Percentiles rank a stretch among this genome's conserved stretches.
Evolutionary conservation across 257 asterid species (phyloP).

Genomic region (Buddleja alternifolia): DNA sequence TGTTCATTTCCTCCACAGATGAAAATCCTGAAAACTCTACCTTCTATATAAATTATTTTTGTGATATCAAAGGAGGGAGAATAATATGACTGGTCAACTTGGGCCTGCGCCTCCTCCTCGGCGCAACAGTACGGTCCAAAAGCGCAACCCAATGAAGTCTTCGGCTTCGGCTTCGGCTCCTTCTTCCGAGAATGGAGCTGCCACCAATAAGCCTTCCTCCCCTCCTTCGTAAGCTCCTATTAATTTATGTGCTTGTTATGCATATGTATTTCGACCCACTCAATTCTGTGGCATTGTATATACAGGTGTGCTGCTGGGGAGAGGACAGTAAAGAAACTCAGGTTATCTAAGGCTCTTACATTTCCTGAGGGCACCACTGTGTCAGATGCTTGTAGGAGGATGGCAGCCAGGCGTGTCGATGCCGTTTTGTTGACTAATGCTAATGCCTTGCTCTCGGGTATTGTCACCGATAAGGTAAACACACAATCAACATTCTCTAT

Average conservation of each 20-base stretch:
- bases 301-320: conserved; percentile 67
- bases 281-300: too few species aligned
- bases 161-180: too few species aligned
- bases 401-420: conserved; percentile 88
- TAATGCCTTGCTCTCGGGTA: conserved; percentile 93
- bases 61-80: neutral
- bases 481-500: conserved; percentile 13
- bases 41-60: too few species aligned
- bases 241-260: too few species aligned
- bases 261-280: too few species aligned
- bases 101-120: conserved; percentile 27
- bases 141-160: conserved; percentile 36
- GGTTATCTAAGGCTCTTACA: conserved; percentile 90
- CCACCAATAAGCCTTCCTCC: too few species aligned
- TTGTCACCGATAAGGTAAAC: too few species aligned
- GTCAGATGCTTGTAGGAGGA: conserved; percentile 91
- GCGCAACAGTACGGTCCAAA: conserved; percentile 33
- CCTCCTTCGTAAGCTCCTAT: too few species aligned
- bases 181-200: too few species aligned
- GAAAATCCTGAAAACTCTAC: too few species aligned
- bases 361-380: conserved; percentile 94
- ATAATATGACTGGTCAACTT: conserved; percentile 43
- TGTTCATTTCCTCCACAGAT: too few species aligned
- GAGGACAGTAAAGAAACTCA: too few species aligned
- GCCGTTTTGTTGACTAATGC: conserved; percentile 92